Evolutionary conservation across 495 filamentous ascomycete species (phyloP).

Genomic region (Penicillium goetzii): DNA sequence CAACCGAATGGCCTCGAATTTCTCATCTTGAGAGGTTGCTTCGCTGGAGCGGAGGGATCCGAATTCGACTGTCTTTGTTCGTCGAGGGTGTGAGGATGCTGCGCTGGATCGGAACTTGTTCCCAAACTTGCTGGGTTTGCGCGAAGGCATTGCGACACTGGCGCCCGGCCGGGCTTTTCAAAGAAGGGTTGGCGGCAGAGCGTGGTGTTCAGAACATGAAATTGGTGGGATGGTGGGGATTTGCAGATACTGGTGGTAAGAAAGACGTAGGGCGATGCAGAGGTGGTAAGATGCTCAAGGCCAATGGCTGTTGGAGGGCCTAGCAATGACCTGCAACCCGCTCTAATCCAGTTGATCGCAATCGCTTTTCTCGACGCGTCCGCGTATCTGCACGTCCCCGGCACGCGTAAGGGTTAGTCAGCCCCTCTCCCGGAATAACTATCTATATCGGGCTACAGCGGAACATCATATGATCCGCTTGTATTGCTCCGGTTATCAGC

Average conservation of each 20-base stretch:
- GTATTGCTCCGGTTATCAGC: slow-evolving; percentile 16
- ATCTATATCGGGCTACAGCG: slow-evolving; percentile 18
- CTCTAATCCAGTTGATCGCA: slow-evolving; percentile 32
- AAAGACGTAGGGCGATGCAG: neutral
- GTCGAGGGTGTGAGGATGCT: slow-evolving; percentile 56
- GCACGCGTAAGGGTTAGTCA: slow-evolving; percentile 34
- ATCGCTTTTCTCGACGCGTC: slow-evolving; percentile 40
- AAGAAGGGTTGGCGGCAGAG: slow-evolving; percentile 19
- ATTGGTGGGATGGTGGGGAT: slow-evolving; percentile 10
- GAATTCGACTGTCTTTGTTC: slow-evolving; percentile 77
- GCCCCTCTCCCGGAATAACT: slow-evolving; percentile 39
- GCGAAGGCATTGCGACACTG: slow-evolving; percentile 57
- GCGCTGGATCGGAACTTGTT: slow-evolving; percentile 55
- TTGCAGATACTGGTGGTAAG: slow-evolving; percentile 7
- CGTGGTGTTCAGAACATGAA: slow-evolving; percentile 34
- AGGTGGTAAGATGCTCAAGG: slow-evolving; percentile 14
- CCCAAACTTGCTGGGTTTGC: slow-evolving; percentile 59
- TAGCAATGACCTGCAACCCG: slow-evolving; percentile 23
- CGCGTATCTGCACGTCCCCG: slow-evolving; percentile 33
- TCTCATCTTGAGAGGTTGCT: slow-evolving; percentile 83
- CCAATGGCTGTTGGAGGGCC: slow-evolving; percentile 23
- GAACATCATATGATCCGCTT: slow-evolving; percentile 3
- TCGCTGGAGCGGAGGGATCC: slow-evolving; percentile 74
- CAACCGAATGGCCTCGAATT: slow-evolving; percentile 78
- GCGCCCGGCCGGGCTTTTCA: slow-evolving; percentile 34